Percentiles rank a stretch among this genome's conserved stretches.
Evolutionary conservation across 768 basidiomycete species (phyloP).

Genomic region (Dacryopinax spathularia): DNA sequence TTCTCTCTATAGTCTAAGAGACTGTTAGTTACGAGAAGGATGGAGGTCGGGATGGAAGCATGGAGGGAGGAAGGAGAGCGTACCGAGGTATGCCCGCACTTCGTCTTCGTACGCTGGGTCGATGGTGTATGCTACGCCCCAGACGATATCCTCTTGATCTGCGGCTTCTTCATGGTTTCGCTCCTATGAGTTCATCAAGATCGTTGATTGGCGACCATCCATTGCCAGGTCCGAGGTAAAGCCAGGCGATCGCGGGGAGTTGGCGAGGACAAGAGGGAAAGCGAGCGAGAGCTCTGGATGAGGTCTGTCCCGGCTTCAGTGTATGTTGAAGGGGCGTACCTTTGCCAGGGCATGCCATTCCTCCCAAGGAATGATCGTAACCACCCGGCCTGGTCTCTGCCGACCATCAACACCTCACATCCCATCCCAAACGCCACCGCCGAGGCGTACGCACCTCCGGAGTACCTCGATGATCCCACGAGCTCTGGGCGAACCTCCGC

Average conservation of each 20-base stretch:
- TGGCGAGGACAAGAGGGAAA: not conserved
- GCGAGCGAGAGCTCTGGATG: not conserved
- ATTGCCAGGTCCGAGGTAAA: too few relatives aligned
- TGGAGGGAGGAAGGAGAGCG: slow-evolving; percentile 8
- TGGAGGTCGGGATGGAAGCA: not conserved
- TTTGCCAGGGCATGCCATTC: slow-evolving; percentile 73
- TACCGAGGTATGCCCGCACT: slow-evolving; percentile 75
- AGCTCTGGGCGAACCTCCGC: slow-evolving; percentile 77
- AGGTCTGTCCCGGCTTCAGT: not conserved
- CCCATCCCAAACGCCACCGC: not conserved
- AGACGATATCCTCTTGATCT: slow-evolving; percentile 45
- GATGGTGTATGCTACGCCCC: slow-evolving; percentile 85
- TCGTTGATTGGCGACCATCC: slow-evolving; percentile 14
- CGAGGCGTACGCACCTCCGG: slow-evolving; percentile 40
- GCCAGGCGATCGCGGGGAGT: too few relatives aligned
- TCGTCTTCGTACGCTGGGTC: slow-evolving; percentile 59
- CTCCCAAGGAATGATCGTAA: slow-evolving; percentile 74
- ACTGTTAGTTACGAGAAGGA: slow-evolving; percentile 7
- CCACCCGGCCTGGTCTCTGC: slow-evolving; percentile 74
- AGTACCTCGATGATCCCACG: slow-evolving; percentile 86
- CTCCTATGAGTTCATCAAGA: slow-evolving; percentile 32
- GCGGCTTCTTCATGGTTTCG: slow-evolving; percentile 43
- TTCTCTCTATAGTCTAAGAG: slow-evolving; percentile 71
- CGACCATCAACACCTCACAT: not conserved
- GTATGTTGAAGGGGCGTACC: not conserved